Evolutionary conservation across 306 rosid genomes (phyloP), one percentile per base, ranked within the genome.

Genomic region (Cucurbita ficifolia): DNA sequence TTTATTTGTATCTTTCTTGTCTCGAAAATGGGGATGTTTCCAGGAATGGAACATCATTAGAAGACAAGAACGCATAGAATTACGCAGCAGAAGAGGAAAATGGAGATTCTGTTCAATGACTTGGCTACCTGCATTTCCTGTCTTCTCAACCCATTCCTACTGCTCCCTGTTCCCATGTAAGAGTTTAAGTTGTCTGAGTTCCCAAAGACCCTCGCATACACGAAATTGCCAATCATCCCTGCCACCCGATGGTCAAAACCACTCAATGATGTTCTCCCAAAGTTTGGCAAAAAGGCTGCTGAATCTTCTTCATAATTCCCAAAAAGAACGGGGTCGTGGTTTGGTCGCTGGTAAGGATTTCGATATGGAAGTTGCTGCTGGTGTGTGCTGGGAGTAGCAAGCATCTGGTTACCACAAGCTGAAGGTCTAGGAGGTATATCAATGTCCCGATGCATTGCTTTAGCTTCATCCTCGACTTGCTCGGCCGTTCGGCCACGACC

Each of bases 191-290:
- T 85, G 52, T 83, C 86, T 0, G 95, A 45, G 83, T 81, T 87
- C 46, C 97, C 95, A 67, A 91, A 91, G 46, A 84, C 92, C 65
- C 92, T 64, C 0, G 89, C 80, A 75, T 85, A 87, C 69, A 88
- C 81, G 96, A 94, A 86, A 76, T 86, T 94, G 16, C 91, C 96
- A 61, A 93, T 79, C 92, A 86, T 88, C 50, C 96, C 97, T 11
- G 74, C 81, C 51, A 81, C 16, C 1, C 88, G 89, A 72, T 84
- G 90, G 60, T 78, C 81, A 60, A 84, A 76, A 43, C 88, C 86
- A 1, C 85, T 81, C 22, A 79, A 75, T 13, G 81, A 38, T 18
- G 85, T 72, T 17, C 84, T 82, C 61, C 85, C 80, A 16, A 80
- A 78, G 82, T 76, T 78, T 59, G 77, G 83, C 86, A 84, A 63